Evolutionary conservation across 106 monocot species (phyloP).

Genomic region (Dendrobium huoshanense): DNA sequence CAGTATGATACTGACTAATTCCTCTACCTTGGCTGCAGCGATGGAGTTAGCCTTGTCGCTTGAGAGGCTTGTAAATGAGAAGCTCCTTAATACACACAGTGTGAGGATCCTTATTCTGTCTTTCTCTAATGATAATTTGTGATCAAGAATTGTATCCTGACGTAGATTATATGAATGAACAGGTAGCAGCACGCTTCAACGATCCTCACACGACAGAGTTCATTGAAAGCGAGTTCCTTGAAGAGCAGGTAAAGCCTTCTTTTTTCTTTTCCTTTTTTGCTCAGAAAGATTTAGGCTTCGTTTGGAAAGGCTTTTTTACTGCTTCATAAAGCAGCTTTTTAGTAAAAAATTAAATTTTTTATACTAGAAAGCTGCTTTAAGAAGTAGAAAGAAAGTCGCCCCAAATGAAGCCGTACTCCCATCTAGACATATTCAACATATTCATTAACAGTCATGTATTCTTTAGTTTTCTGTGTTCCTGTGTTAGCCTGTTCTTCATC

Average conservation of each 20-base stretch:
- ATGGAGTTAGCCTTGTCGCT: constrained; percentile 86
- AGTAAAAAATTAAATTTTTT: no score
- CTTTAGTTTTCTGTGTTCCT: no score
- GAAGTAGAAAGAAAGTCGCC: no score
- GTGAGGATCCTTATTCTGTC: constrained; percentile 28
- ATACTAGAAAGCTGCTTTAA: no score
- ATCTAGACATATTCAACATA: no score
- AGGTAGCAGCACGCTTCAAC: constrained; percentile 33
- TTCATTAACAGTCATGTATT: no score
- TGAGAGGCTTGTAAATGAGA: constrained; percentile 84
- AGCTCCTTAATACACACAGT: constrained; percentile 67
- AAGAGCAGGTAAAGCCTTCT: constrained; percentile 57
- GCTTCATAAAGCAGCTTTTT: no score
- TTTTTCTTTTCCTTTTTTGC: neutral
- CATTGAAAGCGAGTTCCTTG: constrained; percentile 78
- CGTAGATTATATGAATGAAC: constrained; percentile 8
- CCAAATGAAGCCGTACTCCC: no score
- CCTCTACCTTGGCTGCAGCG: constrained; percentile 21
- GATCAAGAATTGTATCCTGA: neutral
- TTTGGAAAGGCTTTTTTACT: no score
- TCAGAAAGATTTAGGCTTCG: no score
- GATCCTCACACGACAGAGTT: constrained; percentile 74
- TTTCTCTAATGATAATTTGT: neutral
- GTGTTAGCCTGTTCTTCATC: no score
- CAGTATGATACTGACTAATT: neutral